Base-by-base conservation (phyloP, 2,329 filamentous ascomycete species). In the Pseudogymnoascus sp. region DNA sequence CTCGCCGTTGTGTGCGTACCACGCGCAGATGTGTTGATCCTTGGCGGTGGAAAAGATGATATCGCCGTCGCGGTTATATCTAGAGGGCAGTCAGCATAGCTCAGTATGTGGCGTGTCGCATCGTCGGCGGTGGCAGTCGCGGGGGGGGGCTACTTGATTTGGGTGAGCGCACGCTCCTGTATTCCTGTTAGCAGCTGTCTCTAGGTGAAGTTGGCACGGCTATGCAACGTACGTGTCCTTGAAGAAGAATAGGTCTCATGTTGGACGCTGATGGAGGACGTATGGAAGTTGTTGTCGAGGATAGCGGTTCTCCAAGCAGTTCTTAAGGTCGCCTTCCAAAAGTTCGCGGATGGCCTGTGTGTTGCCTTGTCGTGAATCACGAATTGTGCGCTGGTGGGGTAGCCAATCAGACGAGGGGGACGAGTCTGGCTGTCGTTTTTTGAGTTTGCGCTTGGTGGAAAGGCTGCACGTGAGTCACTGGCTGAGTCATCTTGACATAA, bases 1-100 rank as follows among this genome's bases (percentile, higher is more conserved):
- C 83, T 99, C 94, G 80, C 94, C 94, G 78, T 99, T 99, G 81
- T 95, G 92, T 68, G 92, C 89, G 80, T 86, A 97, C 94, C 94
- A 99, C 68, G 86, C 93, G 83, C 93, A 96, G 73, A 97, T 91
- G 74, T 95, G 86, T 79, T 97, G 93, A 78, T 97, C 93, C 81
- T 97, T 97, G 70, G 91, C 86, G 65, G 92, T 90, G 67, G 92
- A 96, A 82, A 97, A 97, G 75, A 97, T 87, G 69, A 97, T 85
- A 75, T 99, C 94, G 79, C 94, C 94, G 80, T 99, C 94, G 78
- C 86, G 85, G 79, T 92, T 95, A 81, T 91, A 96, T 75, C 88
- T 91, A 39, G 33, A 55, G 37, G 14, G 58, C 6, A 37, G 63
- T 71, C 63, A 72, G 66, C 64, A 65, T 66, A 35, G 62, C 64